Evolutionary conservation across 2,329 filamentous ascomycete genomes (phyloP).

Genomic region (Leptosphaerulina australis): DNA sequence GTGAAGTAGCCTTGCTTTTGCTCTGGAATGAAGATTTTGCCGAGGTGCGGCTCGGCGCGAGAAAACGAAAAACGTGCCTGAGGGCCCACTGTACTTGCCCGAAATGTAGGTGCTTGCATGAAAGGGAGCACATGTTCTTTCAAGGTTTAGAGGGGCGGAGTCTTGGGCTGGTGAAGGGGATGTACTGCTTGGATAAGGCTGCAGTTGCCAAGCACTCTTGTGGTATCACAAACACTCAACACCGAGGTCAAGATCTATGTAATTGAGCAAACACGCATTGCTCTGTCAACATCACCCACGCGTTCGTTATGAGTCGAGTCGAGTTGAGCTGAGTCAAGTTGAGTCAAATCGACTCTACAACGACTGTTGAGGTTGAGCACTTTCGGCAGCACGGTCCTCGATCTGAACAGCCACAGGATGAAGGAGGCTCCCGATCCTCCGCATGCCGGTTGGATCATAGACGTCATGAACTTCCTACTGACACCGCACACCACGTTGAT

Average conservation of each 20-base stretch:
- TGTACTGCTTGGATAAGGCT: not conserved
- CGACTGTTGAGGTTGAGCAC: not conserved
- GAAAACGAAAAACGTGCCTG: conserved; percentile 6
- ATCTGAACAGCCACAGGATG: conserved; percentile 8
- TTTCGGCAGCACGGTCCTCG: conserved; percentile 10
- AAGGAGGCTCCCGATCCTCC: conserved; percentile 4
- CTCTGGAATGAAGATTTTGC: conserved; percentile 7
- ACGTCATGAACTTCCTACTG: conserved; percentile 11
- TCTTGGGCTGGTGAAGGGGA: conserved; percentile 6
- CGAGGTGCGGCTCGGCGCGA: conserved; percentile 20
- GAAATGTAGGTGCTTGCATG: conserved; percentile 2
- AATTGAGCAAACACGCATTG: conserved; percentile 4
- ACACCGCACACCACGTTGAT: conserved; percentile 1
- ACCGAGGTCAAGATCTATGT: not conserved
- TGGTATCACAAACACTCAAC: not conserved
- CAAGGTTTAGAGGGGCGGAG: conserved; percentile 5
- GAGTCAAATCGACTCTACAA: conserved; percentile 6
- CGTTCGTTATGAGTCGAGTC: conserved; percentile 2
- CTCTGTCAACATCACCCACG: conserved; percentile 11
- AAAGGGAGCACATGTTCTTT: conserved; percentile 3
- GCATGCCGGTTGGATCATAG: conserved; percentile 4
- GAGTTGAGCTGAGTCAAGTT: no score
- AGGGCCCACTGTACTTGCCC: not conserved
- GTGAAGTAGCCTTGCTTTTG: conserved; percentile 10
- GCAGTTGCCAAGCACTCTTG: not conserved